These are phyloP conservation scores for Pythium rishiriense DNA, from an alignment of 352 stramenopile species.

Conservation along the genomic window DNA sequence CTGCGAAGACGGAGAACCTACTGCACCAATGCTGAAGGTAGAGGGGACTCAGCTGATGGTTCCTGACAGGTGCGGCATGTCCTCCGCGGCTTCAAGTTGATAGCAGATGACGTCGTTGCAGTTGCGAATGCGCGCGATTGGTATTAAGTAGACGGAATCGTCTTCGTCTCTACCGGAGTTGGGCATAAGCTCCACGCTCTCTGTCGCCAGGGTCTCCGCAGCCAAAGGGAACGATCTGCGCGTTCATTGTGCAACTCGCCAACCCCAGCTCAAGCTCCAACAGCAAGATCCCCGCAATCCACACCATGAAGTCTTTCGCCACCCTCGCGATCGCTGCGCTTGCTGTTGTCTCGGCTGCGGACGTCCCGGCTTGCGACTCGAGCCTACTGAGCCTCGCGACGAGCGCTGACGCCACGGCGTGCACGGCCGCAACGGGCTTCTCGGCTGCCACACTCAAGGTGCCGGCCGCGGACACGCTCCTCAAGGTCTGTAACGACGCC, in stretches of 20 bases:
- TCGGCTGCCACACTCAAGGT: conserved; percentile 11
- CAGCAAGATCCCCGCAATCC: not conserved
- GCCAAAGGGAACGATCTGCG: not conserved
- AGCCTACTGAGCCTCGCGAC: conserved; percentile 1
- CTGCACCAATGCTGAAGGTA: no score
- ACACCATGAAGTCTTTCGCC: conserved; percentile 22
- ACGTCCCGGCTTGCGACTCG: conserved; percentile 15
- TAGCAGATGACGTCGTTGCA: not conserved
- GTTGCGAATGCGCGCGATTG: no score
- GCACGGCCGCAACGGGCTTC: conserved; percentile 15
- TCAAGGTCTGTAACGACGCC: conserved; percentile 29
- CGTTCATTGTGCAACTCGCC: conserved; percentile 26
- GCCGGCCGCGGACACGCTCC: conserved; percentile 14
- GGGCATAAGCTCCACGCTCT: no score
- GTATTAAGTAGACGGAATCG: no score
- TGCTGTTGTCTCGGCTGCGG: conserved; percentile 16
- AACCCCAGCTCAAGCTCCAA: conserved; percentile 8
- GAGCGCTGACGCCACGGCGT: conserved; percentile 1
- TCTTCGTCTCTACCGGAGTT: no score
- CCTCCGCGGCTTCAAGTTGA: not conserved
- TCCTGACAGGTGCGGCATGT: not conserved
- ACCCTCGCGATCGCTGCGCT: conserved; percentile 13
- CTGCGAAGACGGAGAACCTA: no score
- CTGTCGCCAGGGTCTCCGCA: not conserved
- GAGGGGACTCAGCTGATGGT: no score